Evolutionary conservation across 148 eudicot species (phyloP).

Genomic region (Rheum nobile): DNA sequence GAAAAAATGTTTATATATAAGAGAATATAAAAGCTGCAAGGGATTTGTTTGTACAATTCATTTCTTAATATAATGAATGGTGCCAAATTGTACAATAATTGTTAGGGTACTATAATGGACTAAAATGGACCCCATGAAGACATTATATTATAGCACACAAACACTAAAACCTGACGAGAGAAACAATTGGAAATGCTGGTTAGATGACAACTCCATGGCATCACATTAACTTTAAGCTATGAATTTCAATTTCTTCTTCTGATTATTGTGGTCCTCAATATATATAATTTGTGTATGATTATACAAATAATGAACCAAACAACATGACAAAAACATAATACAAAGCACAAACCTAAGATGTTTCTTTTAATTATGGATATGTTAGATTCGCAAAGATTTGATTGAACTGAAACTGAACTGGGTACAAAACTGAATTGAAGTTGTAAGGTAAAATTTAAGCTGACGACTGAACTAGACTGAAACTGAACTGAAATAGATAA

Average conservation of each 20-base stretch:
- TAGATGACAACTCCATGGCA: background rate
- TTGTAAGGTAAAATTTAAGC: no score
- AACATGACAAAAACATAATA: slow-evolving; percentile 2
- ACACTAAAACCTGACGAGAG: background rate
- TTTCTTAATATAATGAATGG: background rate
- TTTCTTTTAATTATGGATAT: slow-evolving; percentile 1
- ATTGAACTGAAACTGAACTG: no score
- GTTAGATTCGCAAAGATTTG: no score
- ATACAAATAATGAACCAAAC: slow-evolving; percentile 5
- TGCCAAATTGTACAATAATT: slow-evolving; percentile 2
- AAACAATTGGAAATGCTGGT: background rate
- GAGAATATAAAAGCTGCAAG: background rate
- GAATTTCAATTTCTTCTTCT: background rate
- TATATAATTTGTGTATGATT: background rate
- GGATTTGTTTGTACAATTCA: no score
- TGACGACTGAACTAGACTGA: no score
- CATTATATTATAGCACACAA: background rate
- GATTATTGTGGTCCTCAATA: background rate
- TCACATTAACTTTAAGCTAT: background rate
- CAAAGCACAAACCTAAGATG: slow-evolving; percentile 2
- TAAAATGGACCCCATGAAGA: background rate
- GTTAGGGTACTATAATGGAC: background rate
- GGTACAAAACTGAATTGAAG: no score
- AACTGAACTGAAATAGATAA: no score
- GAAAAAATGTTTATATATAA: no score